A percentile compares a stretch with the other conserved stretches of the same genome.
phyloP scores from a whole-genome alignment of 1,284 basidiomycete genomes.

The Leccinum solheimii region DNA sequence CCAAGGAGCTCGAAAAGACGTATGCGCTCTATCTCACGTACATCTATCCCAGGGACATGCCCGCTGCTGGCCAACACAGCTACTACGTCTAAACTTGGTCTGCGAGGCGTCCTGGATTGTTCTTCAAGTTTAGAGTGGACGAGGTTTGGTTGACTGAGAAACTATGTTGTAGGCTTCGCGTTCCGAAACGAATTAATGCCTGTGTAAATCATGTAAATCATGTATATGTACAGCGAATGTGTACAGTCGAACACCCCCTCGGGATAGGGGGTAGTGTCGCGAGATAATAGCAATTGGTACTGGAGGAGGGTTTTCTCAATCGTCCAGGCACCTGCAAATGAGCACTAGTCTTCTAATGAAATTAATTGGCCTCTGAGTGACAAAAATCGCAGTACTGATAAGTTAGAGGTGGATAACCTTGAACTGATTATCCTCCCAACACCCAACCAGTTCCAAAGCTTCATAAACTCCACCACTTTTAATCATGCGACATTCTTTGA shows the following conservation, averaged over 20 bases:
- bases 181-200: neutral
- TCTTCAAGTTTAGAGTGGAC: neutral
- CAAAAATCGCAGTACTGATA: neutral
- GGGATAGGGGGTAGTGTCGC: no score
- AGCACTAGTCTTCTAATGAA: no score
- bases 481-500: neutral
- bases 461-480: no score
- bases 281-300: no score
- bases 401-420: neutral
- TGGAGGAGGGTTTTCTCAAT: no score
- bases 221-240: slow-evolving; percentile 24
- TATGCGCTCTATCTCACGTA: slow-evolving; percentile 65
- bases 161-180: neutral
- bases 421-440: neutral
- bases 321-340: no score
- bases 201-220: slow-evolving; percentile 8
- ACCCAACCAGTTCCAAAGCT: neutral
- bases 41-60: slow-evolving; percentile 38
- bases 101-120: neutral
- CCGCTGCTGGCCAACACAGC: slow-evolving; percentile 19
- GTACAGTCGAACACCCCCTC: slow-evolving; percentile 3
- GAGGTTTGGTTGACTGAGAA: slow-evolving; percentile 3
- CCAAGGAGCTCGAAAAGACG: slow-evolving; percentile 56
- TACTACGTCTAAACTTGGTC: slow-evolving; percentile 28
- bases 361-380: no score